These are phyloP conservation scores for Ganoderma multipileum DNA, from an alignment of 1,284 basidiomycete species.

Conservation along the genomic window DNA sequence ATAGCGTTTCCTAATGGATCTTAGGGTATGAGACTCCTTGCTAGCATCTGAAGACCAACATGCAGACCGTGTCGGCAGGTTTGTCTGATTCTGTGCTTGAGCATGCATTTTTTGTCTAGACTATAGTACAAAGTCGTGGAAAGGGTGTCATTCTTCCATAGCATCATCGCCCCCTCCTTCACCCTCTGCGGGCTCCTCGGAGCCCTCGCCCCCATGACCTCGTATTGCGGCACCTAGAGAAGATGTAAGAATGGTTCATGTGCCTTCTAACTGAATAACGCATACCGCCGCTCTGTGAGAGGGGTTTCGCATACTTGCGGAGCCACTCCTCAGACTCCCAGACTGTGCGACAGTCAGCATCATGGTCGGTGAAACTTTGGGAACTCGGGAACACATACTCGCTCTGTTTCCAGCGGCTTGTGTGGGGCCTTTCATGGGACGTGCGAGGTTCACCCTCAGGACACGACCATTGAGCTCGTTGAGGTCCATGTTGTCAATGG, in stretches of 20 bases:
- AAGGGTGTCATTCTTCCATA: slow-evolving; percentile 63
- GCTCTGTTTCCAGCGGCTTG: slow-evolving; percentile 77
- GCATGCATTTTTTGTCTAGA: background rate
- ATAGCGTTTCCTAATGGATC: slow-evolving; percentile 12
- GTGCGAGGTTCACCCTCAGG: slow-evolving; percentile 79
- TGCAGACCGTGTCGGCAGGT: background rate
- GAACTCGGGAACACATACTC: slow-evolving; percentile 51
- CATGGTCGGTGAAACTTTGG: slow-evolving; percentile 24
- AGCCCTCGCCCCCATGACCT: slow-evolving; percentile 39
- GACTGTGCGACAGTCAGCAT: slow-evolving; percentile 50
- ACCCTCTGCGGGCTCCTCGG: slow-evolving; percentile 34
- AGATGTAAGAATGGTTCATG: slow-evolving; percentile 19
- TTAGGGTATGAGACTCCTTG: background rate
- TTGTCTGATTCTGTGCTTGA: background rate
- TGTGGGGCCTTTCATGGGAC: slow-evolving; percentile 70
- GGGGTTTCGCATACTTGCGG: slow-evolving; percentile 72
- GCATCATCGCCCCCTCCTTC: slow-evolving; percentile 46
- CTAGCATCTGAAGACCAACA: background rate
- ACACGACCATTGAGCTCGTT: slow-evolving; percentile 80
- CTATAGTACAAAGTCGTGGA: background rate
- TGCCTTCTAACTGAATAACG: slow-evolving; percentile 19
- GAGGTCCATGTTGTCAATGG: slow-evolving; percentile 90
- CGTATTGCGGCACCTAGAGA: slow-evolving; percentile 57
- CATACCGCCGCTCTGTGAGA: slow-evolving; percentile 74
- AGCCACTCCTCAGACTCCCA: slow-evolving; percentile 91